Base-by-base conservation (phyloP, 2,329 filamentous ascomycete genomes). In the Pestalotiopsis sp. region DNA sequence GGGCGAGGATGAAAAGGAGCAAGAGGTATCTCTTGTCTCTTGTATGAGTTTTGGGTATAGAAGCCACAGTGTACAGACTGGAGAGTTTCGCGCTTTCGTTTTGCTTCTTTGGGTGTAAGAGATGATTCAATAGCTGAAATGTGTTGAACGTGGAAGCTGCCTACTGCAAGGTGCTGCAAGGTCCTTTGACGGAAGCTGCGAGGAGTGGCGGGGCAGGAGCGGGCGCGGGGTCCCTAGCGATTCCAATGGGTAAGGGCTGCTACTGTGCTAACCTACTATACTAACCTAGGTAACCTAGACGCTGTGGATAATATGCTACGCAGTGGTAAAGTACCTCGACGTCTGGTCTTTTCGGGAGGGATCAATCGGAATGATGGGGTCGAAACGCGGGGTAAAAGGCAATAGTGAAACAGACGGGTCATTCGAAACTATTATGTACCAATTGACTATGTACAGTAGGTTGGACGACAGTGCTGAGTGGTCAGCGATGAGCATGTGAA, bases 1-100 rank as follows among this genome's bases (percentile, higher is more conserved):
- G 76, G 74, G 84, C 78, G 72, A 88, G 78, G 75, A 88, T 71
- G 69, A 86, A 76, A 76, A 85, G 88, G 71, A 69, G 86, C 76
- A 76, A 85, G 77, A 76, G 76, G 71, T 56, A 69, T 60, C 65
- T 73, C 38, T 35, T 26, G 60, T n/a, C 38, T 63, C 60, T 63
- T 44, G 40, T 63, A 48, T 14, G 20, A 20, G 20, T 30, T 14
- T 13, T 63, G 24, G 4, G 3, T 39, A 39, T 30, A 70, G 65
- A 70, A 63, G 60, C 60, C 60, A 63, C 38, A 39, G 20, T 63
- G 10, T 20, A n/a, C 44, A 52, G 10, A 52, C 40, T 52, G 14
- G 44, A 52, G 44, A 52, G 44, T n/a, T n/a, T 22, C 17, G 44
- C 44, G 17, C 44, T 52, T 52, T 52, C 44, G 44, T 52, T 52